Conservation (phyloP, 495 filamentous ascomycete genomes). For the Penicillium coffeae region DNA sequence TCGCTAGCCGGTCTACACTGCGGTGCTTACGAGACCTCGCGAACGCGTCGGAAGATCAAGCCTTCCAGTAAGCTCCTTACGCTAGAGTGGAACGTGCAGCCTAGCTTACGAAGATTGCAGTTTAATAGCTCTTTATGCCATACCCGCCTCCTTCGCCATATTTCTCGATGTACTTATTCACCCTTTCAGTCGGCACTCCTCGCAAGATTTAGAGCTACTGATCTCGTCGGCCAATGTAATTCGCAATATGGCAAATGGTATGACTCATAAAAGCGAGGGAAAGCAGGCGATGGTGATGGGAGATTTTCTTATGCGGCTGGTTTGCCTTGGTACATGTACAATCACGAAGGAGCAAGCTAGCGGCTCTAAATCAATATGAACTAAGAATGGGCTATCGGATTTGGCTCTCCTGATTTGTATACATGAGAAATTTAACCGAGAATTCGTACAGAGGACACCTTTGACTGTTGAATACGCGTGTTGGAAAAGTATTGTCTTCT, state of each 20-base stretch:
- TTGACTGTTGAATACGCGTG: no score
- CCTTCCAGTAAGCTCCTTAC: constrained; percentile 9
- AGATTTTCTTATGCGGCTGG: constrained; percentile 12
- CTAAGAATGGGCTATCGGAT: no score
- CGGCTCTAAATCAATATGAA: no score
- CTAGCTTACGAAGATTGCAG: neutral
- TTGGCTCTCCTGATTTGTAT: no score
- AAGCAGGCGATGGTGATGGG: neutral
- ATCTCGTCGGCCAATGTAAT: constrained; percentile 15
- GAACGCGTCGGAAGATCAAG: constrained; percentile 1
- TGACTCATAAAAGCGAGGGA: constrained; percentile 3
- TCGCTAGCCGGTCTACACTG: constrained; percentile 15
- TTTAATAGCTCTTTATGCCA: constrained; percentile 11
- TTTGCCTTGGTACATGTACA: constrained; percentile 20
- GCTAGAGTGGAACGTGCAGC: neutral
- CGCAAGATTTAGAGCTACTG: constrained; percentile 14
- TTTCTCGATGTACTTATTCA: constrained; percentile 21
- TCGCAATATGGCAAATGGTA: constrained; percentile 1
- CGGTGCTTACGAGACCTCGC: constrained; percentile 10
- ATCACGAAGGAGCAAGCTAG: constrained; percentile 14
- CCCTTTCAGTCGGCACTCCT: constrained; percentile 8
- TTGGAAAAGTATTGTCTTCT: no score
- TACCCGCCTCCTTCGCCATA: constrained; percentile 9
- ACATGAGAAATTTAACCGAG: no score
- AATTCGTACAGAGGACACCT: no score